Evolutionary conservation across 148 eudicot species (phyloP).

Genomic region (Selenicereus undatus): DNA sequence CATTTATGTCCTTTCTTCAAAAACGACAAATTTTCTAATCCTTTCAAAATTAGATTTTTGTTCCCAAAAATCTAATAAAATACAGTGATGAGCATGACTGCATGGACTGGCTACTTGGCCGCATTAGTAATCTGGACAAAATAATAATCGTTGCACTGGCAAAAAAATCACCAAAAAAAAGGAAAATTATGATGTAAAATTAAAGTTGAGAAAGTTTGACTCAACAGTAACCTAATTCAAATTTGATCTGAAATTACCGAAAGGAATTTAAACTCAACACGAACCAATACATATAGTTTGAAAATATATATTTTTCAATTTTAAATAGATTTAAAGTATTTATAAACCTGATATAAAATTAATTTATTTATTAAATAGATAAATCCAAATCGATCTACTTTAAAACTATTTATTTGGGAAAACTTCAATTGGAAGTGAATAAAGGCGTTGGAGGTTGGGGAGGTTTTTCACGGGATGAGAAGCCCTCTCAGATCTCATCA

Average conservation of each 20-base stretch:
- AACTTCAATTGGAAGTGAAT: background rate
- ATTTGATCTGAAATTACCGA: too few relatives aligned
- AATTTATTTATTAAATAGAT: too few relatives aligned
- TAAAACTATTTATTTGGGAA: too few relatives aligned
- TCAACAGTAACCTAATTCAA: too few relatives aligned
- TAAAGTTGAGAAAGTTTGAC: too few relatives aligned
- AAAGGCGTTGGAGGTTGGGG: background rate
- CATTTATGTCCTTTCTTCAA: constrained; percentile 7
- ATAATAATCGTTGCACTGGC: background rate
- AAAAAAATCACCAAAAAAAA: background rate
- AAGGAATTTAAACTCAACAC: too few relatives aligned
- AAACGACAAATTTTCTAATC: constrained; percentile 1
- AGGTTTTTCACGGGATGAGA: constrained; percentile 1
- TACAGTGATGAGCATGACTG: background rate
- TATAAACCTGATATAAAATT: too few relatives aligned
- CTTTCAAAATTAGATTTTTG: background rate
- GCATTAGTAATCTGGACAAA: background rate
- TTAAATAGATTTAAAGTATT: too few relatives aligned
- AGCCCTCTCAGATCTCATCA: constrained; percentile 14
- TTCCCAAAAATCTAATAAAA: background rate
- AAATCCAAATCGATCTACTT: too few relatives aligned
- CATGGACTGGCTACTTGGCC: background rate
- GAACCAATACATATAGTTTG: too few relatives aligned
- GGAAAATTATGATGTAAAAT: too few relatives aligned
- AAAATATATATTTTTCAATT: too few relatives aligned